Base-by-base conservation (phyloP, 2,329 filamentous ascomycete species). In the Apiospora phragmitis region DNA sequence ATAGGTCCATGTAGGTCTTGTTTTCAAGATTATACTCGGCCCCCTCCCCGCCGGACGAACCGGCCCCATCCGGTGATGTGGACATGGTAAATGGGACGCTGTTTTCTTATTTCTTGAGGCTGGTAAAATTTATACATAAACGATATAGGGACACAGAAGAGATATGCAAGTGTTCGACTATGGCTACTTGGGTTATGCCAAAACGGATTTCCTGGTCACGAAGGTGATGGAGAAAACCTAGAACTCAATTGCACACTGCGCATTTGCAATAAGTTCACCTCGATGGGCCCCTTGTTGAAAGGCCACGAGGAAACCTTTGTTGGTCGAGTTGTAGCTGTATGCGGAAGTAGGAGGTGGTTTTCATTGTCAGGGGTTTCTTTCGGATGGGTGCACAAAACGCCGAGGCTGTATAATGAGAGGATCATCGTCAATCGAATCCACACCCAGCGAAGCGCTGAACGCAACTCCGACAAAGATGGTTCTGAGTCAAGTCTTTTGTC, bases 361-460 rank as follows among this genome's bases (percentile, higher is more conserved):
- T 62, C 55, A 62, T 62, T 62, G 55, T 62, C 55, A 24, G 29
- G 55, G 55, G 29, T 7, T 62, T 62, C 55, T 62, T 62, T 62
- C 4, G 21, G 12, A 5, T 59, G 51, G 26, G 26, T 32, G 14
- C 51, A 32, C 51, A 59, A 59, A 59, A 26, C 16, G 26, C 26
- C 49, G 16, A 4, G 26, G 16, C 51, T 59, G 16, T 59, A 32
- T 32, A 38, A 24, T 38, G 29, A n/a, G 32, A 62, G 55, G 18
- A 38, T 21, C 35, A 38, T 62, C 55, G 55, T 62, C 55, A 38
- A 38, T n/a, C 9, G 18, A 6, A n/a, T 62, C 32, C 12, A 12
- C 55, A 62, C 55, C 55, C 32, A n/a, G 55, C 32, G 4, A 38
- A 3, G 3, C 6, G 21, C 55, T 62, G 55, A 38, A 62, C 21